phyloP scores from a whole-genome alignment of 169 alveolate species.

The Plasmodium chabaudi region DNA sequence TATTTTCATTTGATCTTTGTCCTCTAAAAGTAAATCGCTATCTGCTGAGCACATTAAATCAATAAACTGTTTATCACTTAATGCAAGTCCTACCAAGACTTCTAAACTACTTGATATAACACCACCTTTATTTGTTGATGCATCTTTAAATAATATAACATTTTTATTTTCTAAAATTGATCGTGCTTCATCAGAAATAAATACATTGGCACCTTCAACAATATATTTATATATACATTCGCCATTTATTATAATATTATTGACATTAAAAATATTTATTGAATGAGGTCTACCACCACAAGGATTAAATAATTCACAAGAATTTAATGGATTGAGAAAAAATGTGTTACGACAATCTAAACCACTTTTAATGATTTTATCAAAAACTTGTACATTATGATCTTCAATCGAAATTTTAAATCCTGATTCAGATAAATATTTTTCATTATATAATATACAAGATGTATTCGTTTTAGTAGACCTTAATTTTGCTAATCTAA shows the following conservation, averaged over 20 bases:
- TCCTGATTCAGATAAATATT: constrained; percentile 81
- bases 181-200: constrained; percentile 90
- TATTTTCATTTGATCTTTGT: constrained; percentile 29
- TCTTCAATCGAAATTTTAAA: constrained; percentile 86
- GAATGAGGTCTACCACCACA: constrained; percentile 93
- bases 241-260: constrained; percentile 81
- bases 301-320: constrained; percentile 89
- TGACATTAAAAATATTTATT: constrained; percentile 85
- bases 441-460: constrained; percentile 79
- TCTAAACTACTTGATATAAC: constrained; percentile 90
- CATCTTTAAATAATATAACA: constrained; percentile 88
- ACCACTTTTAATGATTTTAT: constrained; percentile 83
- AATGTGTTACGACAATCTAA: constrained; percentile 86
- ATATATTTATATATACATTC: constrained; percentile 83
- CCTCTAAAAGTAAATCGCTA: constrained; percentile 19
- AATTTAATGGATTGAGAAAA: constrained; percentile 79
- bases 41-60: constrained; percentile 73
- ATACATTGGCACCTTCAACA: constrained; percentile 91
- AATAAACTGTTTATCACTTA: constrained; percentile 83
- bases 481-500: constrained; percentile 82
- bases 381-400: constrained; percentile 84
- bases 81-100: constrained; percentile 88
- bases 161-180: constrained; percentile 85
- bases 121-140: constrained; percentile 91
- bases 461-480: constrained; percentile 47